Evolutionary conservation across 2,329 filamentous ascomycete species (phyloP), one percentile per base, ranked within the genome.

Genomic region (Ophiostoma piceae): DNA sequence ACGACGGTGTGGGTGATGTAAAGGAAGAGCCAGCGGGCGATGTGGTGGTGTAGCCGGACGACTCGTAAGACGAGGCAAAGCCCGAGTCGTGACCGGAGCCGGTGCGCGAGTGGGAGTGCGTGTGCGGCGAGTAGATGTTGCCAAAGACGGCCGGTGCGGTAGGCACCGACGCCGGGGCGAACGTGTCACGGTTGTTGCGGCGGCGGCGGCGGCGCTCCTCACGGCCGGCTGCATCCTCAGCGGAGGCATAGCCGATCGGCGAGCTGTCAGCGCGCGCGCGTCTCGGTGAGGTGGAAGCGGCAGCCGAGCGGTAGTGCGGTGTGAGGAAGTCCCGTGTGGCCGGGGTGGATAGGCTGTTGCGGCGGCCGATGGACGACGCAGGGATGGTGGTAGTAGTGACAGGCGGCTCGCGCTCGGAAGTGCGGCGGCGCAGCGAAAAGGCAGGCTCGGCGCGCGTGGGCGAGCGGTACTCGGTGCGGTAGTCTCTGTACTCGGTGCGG

Each of bases 101-200:
- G 32, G 32, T n/a, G 8, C 35, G 35, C 60, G 60, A n/a, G 60
- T 64, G 12, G 26, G 26, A 29, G 26, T 9, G 60, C 6, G 4
- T 35, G 60, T n/a, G 26, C 16, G 68, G 41, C 43, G 43, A n/a
- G 43, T 47, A 47, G 16, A 47, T 70, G 71, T 70, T 68, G 70
- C 71, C 72, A 62, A 35, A 62, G 26, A 8, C 35, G 35, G 35
- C 5, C 35, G 35, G 35, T 8, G 35, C 35, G 35, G 57, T 51
- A 68, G 75, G 74, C 64, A 73, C 68, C 6, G 74, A 77, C 68
- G 70, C 74, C 68, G 69, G 73, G 69, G 22, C 71, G 62, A 69
- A 75, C 67, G 68, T 35, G 19, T 71, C 69, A 37, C 66, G 68
- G 1, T 66, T 72, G 3, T 29, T 57, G 4, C 51, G 71, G 57